Evolutionary conservation across 495 filamentous ascomycete species (phyloP).

Genomic region (Hypomontagnella monticulosa): DNA sequence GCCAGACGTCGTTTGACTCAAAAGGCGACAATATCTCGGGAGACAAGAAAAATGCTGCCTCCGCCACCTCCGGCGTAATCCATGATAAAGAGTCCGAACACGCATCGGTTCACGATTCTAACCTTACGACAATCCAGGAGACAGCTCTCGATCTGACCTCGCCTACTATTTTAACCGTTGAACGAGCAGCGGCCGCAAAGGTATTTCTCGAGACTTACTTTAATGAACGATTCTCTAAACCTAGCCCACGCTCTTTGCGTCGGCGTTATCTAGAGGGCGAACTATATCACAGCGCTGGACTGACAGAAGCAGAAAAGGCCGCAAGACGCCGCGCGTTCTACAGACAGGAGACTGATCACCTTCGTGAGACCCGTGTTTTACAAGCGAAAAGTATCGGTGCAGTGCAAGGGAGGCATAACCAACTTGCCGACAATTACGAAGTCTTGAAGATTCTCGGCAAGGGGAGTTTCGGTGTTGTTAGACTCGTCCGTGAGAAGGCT

Average conservation of each 20-base stretch:
- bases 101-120: conserved; percentile 44
- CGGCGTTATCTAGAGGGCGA: conserved; percentile 72
- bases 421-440: conserved; percentile 71
- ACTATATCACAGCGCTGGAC: conserved; percentile 59
- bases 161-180: conserved; percentile 79
- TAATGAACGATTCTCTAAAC: conserved; percentile 65
- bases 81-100: conserved; percentile 39
- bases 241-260: conserved; percentile 71
- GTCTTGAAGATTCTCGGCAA: conserved; percentile 87
- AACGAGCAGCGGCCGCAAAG: conserved; percentile 81
- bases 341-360: conserved; percentile 74
- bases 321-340: conserved; percentile 67
- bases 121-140: conserved; percentile 55
- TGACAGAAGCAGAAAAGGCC: conserved; percentile 66
- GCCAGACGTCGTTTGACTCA: conserved; percentile 55
- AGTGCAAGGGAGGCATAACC: conserved; percentile 32
- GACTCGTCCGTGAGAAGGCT: conserved; percentile 76
- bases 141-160: conserved; percentile 46
- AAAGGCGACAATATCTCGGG: conserved; percentile 43
- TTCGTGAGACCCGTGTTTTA: conserved; percentile 76
- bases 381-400: conserved; percentile 65
- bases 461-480: conserved; percentile 92
- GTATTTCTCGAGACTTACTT: conserved; percentile 88
- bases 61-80: conserved; percentile 17
- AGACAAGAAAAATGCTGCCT: conserved; percentile 29